phyloP scores from a whole-genome alignment of 2,329 filamentous ascomycete genomes.

The Penicillium rolfsii region DNA sequence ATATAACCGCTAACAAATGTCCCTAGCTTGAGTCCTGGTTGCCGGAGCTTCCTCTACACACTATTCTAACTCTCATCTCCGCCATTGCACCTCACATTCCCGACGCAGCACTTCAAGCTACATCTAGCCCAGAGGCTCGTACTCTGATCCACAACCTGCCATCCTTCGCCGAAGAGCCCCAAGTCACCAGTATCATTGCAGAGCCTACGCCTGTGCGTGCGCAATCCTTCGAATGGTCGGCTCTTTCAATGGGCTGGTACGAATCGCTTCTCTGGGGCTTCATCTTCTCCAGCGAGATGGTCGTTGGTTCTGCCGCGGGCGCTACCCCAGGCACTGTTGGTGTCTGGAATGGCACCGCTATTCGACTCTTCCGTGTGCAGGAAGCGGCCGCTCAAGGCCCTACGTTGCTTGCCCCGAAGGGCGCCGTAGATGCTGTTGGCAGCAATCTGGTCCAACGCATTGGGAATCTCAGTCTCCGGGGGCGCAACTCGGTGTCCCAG shows the following conservation, averaged over 20 bases:
- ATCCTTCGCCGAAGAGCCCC: constrained; percentile 53
- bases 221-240: constrained; percentile 93
- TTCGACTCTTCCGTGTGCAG: constrained; percentile 88
- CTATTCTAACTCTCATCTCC: constrained; percentile 75
- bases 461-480: constrained; percentile 71
- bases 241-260: constrained; percentile 90
- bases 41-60: constrained; percentile 87
- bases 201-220: constrained; percentile 75
- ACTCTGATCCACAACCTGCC: constrained; percentile 49
- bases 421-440: constrained; percentile 90
- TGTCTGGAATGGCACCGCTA: constrained; percentile 88
- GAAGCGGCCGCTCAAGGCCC: constrained; percentile 80
- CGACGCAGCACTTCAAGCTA: constrained; percentile 50
- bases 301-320: constrained; percentile 52
- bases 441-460: constrained; percentile 87
- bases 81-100: constrained; percentile 56
- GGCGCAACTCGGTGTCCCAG: constrained; percentile 35
- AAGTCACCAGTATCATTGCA: constrained; percentile 66
- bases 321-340: constrained; percentile 79
- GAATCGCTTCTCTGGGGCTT: constrained; percentile 93
- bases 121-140: constrained; percentile 44
- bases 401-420: constrained; percentile 79
- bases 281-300: constrained; percentile 88
- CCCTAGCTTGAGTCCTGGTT: constrained; percentile 84
- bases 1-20: constrained; percentile 19